Conservation (phyloP, 2,329 filamentous ascomycete species). For the Penicillium sclerotiorum region DNA sequence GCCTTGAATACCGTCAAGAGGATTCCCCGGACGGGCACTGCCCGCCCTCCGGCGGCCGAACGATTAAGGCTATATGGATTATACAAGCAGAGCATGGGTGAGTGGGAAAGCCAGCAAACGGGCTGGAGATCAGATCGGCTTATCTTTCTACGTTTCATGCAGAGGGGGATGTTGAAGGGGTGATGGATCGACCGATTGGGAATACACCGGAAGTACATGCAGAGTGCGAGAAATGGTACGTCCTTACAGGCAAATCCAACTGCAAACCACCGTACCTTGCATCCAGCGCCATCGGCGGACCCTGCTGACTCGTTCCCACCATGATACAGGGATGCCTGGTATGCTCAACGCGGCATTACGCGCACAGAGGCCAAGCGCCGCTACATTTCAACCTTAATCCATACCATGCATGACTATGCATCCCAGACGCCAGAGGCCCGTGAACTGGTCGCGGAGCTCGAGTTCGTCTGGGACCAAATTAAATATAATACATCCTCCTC, state of each 20-base stretch:
- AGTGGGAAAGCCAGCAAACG: constrained; percentile 15
- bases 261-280: not conserved
- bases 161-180: constrained; percentile 92
- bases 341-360: constrained; percentile 77
- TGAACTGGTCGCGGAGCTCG: constrained; percentile 89
- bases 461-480: constrained; percentile 99
- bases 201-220: constrained; percentile 54
- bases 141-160: constrained; percentile 12
- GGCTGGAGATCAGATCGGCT: constrained; percentile 8
- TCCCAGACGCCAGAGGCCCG: constrained; percentile 77
- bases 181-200: constrained; percentile 78
- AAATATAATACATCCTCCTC: constrained; percentile 75
- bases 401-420: constrained; percentile 95
- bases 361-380: constrained; percentile 91
- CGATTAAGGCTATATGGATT: constrained; percentile 93
- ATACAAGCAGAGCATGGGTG: constrained; percentile 96
- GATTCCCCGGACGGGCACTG: constrained; percentile 88
- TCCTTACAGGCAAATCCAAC: not conserved
- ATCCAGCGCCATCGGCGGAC: not conserved
- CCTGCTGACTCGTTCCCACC: not conserved
- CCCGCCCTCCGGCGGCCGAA: constrained; percentile 81
- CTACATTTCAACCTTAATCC: constrained; percentile 91
- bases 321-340: constrained; percentile 81
- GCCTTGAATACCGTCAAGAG: constrained; percentile 98
- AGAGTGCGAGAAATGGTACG: constrained; percentile 68